Conservation (phyloP, 2,329 filamentous ascomycete genomes). For the Paraphoma sp. region DNA sequence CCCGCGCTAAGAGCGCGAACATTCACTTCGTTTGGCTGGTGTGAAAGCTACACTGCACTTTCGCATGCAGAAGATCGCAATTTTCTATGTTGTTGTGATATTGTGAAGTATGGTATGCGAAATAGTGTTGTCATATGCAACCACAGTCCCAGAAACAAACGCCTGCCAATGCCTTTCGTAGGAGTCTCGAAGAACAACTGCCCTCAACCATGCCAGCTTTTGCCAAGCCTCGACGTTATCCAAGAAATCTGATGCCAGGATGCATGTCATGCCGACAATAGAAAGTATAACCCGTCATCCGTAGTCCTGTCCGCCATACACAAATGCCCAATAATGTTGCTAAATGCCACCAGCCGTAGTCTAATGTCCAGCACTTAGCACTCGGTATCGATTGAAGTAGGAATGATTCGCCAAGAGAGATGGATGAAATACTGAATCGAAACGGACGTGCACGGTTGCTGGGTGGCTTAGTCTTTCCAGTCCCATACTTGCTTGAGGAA, state of each 20-base stretch:
- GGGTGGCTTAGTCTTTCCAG: slow-evolving; percentile 73
- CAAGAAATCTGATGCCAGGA: not conserved
- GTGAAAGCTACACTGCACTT: not conserved
- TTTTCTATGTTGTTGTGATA: slow-evolving; percentile 7
- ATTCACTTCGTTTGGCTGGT: not conserved
- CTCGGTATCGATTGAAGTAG: slow-evolving; percentile 31
- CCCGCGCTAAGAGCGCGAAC: slow-evolving; percentile 14
- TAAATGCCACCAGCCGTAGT: slow-evolving; percentile 27
- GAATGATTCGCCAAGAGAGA: not conserved
- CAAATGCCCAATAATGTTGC: not conserved
- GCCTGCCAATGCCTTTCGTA: slow-evolving; percentile 39
- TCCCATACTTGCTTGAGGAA: slow-evolving; percentile 97
- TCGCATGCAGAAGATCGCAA: not conserved
- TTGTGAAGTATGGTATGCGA: slow-evolving; percentile 18
- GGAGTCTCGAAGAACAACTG: not conserved
- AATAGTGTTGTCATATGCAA: slow-evolving; percentile 28
- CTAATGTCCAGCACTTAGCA: slow-evolving; percentile 46
- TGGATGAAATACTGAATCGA: slow-evolving; percentile 8
- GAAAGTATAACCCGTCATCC: not conserved
- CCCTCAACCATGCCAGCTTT: not conserved
- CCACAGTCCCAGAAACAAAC: slow-evolving; percentile 25
- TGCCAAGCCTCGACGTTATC: not conserved
- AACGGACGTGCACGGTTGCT: slow-evolving; percentile 1
- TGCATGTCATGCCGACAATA: not conserved
- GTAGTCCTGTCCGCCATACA: not conserved